Base-by-base conservation (phyloP, 306 rosid genomes). In the Arachis stenosperma region DNA sequence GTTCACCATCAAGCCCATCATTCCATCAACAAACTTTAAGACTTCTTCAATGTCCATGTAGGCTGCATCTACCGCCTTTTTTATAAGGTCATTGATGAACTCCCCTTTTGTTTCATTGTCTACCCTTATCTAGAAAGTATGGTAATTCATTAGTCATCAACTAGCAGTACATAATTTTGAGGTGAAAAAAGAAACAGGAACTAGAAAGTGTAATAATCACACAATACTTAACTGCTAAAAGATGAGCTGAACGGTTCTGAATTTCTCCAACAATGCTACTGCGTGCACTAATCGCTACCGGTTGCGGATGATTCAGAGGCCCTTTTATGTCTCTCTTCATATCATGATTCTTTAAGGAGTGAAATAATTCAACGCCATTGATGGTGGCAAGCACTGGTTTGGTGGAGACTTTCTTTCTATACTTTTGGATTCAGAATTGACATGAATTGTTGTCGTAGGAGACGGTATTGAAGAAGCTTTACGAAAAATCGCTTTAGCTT, bases 21-120 rank as follows among this genome's bases (percentile, higher is more conserved):
- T 22, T 22, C 27, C 27, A 22, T 86, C 88, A 41, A 93, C 96
- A 79, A 93, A 93, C 70, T 90, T 90, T 13, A 93, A 81, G 78
- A 90, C 89, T 33, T 89, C 97, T 78, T 90, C 96, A 67, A 93
- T 89, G 69, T 93, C 90, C 41, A 64, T 71, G 73, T 84, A 89
- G 46, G 92, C 81, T 50, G 93, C 88, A 77, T 76, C 84, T 48
- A 75, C 86, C 78, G 90, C 93, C 86, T 82, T 93, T 30, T 81
- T 84, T 14, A 89, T 93, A 55, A 93, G 96, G 70, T 78, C 88
- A 78, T 90, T 87, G 81, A 93, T 85, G 84, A 90, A 83, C 52
- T 89, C 93, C 69, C 97, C 98, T 83, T 93, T 93, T 30, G 92
- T 87, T 89, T 93, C 92, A 75, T 90, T 88, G 79, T 93, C 98